Percentiles rank a stretch among this genome's conserved stretches.
Evolutionary conservation across 1,139 yeast genomes (phyloP).

Genomic region (Candida sanyaensis): DNA sequence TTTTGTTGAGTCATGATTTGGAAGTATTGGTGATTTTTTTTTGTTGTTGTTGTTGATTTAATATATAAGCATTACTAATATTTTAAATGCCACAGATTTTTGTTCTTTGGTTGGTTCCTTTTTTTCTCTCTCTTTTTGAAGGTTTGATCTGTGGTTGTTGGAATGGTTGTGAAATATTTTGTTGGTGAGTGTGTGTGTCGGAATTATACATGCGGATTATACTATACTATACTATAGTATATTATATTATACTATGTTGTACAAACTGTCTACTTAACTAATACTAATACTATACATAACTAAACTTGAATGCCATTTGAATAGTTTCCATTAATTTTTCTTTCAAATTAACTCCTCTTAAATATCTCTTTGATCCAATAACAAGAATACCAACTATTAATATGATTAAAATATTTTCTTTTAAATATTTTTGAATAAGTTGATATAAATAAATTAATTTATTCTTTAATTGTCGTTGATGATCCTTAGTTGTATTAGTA

Average conservation of each 20-base stretch:
- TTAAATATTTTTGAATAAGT: constrained; percentile 25
- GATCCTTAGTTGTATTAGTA: constrained; percentile 9
- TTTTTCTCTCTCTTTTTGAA: not conserved
- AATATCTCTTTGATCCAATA: constrained; percentile 22
- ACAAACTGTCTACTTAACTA: not conserved
- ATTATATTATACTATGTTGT: too few relatives aligned
- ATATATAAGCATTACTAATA: too few relatives aligned
- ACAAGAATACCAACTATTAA: constrained; percentile 24
- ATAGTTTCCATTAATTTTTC: constrained; percentile 39
- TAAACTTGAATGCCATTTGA: constrained; percentile 48
- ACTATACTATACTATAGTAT: too few relatives aligned
- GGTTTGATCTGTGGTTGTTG: not conserved
- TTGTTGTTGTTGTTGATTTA: not conserved
- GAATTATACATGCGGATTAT: too few relatives aligned
- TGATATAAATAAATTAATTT: constrained; percentile 18
- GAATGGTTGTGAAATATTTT: too few relatives aligned
- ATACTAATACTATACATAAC: constrained; percentile 27
- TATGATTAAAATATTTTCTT: constrained; percentile 32
- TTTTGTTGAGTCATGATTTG: constrained; percentile 17
- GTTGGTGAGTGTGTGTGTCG: too few relatives aligned
- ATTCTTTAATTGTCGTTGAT: constrained; percentile 13
- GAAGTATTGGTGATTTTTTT: not conserved
- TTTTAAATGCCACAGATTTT: too few relatives aligned
- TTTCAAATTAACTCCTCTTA: constrained; percentile 28
- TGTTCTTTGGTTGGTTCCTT: not conserved